phyloP scores from a whole-genome alignment of 352 stramenopile genomes.

The Globisporangium polare region DNA sequence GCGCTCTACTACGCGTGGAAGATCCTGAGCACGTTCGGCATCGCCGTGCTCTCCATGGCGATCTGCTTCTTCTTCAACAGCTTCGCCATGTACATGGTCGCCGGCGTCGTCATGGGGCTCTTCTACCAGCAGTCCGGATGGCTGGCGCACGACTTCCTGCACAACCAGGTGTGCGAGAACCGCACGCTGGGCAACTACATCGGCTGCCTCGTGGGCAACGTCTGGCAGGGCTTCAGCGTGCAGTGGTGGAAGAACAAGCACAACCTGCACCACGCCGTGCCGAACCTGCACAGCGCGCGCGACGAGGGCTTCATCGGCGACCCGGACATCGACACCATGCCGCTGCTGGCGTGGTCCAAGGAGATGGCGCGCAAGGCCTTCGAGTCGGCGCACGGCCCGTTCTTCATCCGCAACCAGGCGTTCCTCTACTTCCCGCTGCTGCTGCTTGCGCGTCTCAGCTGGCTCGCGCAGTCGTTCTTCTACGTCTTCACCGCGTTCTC shows the following conservation, averaged over 20 bases:
- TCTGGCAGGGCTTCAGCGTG: constrained; percentile 98
- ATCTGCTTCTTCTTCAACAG: constrained; percentile 88
- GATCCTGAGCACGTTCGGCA: constrained; percentile 88
- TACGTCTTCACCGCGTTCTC: constrained; percentile 91
- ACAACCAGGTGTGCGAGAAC: constrained; percentile 97
- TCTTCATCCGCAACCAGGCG: constrained; percentile 92
- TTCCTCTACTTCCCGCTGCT: constrained; percentile 98
- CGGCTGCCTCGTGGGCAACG: constrained; percentile 93
- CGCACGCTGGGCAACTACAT: constrained; percentile 91
- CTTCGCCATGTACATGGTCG: constrained; percentile 87
- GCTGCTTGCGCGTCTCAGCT: constrained; percentile 94
- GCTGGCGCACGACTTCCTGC: constrained; percentile 96
- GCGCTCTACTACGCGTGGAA: constrained; percentile 95
- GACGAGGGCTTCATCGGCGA: constrained; percentile 87
- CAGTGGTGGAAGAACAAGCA: constrained; percentile 99
- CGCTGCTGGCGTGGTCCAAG: constrained; percentile 95
- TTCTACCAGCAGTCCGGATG: constrained; percentile 99
- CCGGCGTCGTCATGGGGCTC: constrained; percentile 91
- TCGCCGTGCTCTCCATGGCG: constrained; percentile 82
- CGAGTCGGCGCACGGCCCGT: constrained; percentile 79
- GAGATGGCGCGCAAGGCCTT: constrained; percentile 91
- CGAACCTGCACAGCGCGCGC: constrained; percentile 93
- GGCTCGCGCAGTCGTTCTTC: constrained; percentile 95
- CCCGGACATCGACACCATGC: constrained; percentile 99
- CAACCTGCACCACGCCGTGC: constrained; percentile 98